Evolutionary conservation across 2,329 filamentous ascomycete species (phyloP), one percentile per base, ranked within the genome.

Genomic region (Cladosporium sp.): DNA sequence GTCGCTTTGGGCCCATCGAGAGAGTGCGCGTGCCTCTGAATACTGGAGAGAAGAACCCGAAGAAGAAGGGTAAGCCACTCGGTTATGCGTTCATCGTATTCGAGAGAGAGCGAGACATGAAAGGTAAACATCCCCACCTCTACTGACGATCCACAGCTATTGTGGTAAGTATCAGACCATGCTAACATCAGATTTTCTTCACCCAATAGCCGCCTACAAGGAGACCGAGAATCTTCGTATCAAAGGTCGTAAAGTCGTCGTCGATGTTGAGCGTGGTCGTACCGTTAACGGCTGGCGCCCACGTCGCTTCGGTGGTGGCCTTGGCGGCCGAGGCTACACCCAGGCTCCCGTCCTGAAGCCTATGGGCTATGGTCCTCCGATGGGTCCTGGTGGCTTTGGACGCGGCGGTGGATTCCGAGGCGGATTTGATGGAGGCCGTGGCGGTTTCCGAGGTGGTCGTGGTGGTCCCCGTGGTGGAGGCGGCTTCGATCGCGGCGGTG

Each of bases 71-170:
- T 16, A 92, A 93, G 80, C 91, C 96, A 75, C 86, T 90, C 74
- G 95, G 95, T 68, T 99, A 99, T 79, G 95, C 92, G 68, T 99
- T 99, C 77, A 90, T 99, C 72, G 92, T 98, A 64, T 99, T 94
- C 77, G 94, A 98, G 80, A 90, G 92, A 78, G 95, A 98, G 81
- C 93, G 94, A 80, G 95, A 98, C 78, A 97, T 98, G 93, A 96
- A 96, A 92, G 93, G 93, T 97, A 96, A 59, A 66, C 35, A 14
- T 40, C 50, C 50, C 31, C 18, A 14, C 31, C 58, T 29, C 23
- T 46, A 57, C 53, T 33, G 64, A 66, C 64, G 49, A 53, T 28
- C 55, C 56, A 65, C 62, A 65, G 62, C 40, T 31, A 37, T 50
- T 65, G 56, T 58, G 62, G 62, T 65, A 59, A 59, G 62, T 65